A percentile compares a stretch with the other conserved stretches of the same genome.
Conservation (phyloP, 352 stramenopile species). For the Pythium aquatile region DNA sequence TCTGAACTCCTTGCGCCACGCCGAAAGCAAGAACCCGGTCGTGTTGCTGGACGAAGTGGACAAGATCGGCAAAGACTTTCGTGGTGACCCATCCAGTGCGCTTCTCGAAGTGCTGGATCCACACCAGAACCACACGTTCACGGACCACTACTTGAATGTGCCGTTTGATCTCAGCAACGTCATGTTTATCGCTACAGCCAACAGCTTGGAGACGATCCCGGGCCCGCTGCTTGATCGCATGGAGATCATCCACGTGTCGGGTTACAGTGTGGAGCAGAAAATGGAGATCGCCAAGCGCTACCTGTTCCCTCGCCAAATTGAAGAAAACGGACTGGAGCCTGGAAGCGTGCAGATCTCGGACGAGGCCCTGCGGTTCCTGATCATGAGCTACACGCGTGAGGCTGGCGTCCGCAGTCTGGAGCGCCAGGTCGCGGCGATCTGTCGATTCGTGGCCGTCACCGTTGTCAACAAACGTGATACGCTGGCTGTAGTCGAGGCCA, state of each 20-base stretch:
- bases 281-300: constrained; percentile 78
- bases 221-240: constrained; percentile 78
- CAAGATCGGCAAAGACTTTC: constrained; percentile 78
- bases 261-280: constrained; percentile 85
- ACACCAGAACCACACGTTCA: constrained; percentile 86
- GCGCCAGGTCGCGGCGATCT: constrained; percentile 72
- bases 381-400: constrained; percentile 85
- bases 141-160: constrained; percentile 84
- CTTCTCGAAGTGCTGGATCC: constrained; percentile 86
- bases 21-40: constrained; percentile 75
- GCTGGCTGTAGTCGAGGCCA: constrained; percentile 18
- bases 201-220: constrained; percentile 79
- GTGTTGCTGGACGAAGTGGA: constrained; percentile 88
- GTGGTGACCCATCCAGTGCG: constrained; percentile 60
- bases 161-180: constrained; percentile 87
- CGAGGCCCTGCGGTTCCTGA: constrained; percentile 62
- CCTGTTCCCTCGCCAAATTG: constrained; percentile 75
- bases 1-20: constrained; percentile 72
- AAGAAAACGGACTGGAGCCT: constrained; percentile 63
- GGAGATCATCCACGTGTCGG: constrained; percentile 80
- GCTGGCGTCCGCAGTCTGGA: constrained; percentile 85
- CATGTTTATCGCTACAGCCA: constrained; percentile 84
- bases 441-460: constrained; percentile 66
- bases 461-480: constrained; percentile 57
- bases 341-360: constrained; percentile 48